Percentiles rank a stretch among this genome's conserved stretches.
These are phyloP conservation scores for Pichia nanzhaoensis DNA, from an alignment of 805 yeast genomes.

Conservation along the genomic window DNA sequence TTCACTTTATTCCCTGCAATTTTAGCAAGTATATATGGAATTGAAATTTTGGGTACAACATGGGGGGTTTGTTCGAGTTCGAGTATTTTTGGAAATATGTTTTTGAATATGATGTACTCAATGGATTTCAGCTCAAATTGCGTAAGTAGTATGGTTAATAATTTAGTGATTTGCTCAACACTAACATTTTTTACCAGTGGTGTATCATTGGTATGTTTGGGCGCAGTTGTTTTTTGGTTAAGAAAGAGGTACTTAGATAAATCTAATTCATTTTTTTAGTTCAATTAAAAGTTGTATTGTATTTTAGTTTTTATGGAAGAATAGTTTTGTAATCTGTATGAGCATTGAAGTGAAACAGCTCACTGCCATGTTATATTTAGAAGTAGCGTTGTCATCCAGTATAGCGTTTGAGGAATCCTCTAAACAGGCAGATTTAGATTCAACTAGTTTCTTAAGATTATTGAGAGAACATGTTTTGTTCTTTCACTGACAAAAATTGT, in stretches of 20 bases:
- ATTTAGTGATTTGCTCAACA: constrained; percentile 30
- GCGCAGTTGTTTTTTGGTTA: constrained; percentile 18
- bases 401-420: too few species aligned
- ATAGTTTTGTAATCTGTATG: too few species aligned
- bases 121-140: constrained; percentile 46
- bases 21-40: constrained; percentile 80
- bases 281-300: neutral
- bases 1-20: constrained; percentile 85
- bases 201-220: constrained; percentile 18
- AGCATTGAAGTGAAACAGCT: too few species aligned
- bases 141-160: constrained; percentile 5
- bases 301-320: neutral
- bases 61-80: constrained; percentile 89
- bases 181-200: constrained; percentile 29
- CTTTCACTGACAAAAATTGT: too few species aligned
- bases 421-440: too few species aligned
- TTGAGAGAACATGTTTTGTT: too few species aligned
- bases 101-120: constrained; percentile 65
- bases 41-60: constrained; percentile 80
- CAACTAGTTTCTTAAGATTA: too few species aligned
- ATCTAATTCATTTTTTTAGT: constrained; percentile 24
- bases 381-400: too few species aligned
- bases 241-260: constrained; percentile 20
- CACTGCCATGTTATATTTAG: too few species aligned
- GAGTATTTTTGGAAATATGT: constrained; percentile 38